These are phyloP conservation scores for Teratosphaeria destructans DNA, from an alignment of 2,329 filamentous ascomycete species.

Conservation along the genomic window DNA sequence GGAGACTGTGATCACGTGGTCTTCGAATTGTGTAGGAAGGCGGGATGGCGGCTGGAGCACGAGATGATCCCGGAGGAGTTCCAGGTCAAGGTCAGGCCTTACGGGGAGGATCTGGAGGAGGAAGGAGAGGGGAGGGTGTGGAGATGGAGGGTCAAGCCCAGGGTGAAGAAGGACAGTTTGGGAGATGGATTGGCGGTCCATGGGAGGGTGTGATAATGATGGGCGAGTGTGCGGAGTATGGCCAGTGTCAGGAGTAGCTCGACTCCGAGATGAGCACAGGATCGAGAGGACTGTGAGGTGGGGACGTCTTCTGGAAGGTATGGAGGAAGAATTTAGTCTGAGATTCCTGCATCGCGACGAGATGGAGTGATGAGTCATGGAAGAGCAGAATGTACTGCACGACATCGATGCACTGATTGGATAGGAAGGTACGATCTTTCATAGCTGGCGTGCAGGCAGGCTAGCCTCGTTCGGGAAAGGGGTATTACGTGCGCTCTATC, in stretches of 20 bases:
- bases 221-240: neutral
- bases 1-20: constrained; percentile 91
- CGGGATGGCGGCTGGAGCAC: constrained; percentile 65
- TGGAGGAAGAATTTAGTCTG: neutral
- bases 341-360: neutral
- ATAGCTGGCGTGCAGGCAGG: neutral
- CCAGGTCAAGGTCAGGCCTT: constrained; percentile 5
- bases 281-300: no score
- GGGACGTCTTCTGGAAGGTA: neutral
- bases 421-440: neutral
- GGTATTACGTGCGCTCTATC: neutral
- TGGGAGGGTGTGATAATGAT: neutral
- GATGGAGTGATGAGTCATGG: neutral
- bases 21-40: constrained; percentile 69
- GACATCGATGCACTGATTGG: neutral
- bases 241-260: neutral
- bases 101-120: constrained; percentile 3
- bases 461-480: neutral
- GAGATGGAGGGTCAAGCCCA: constrained; percentile 4
- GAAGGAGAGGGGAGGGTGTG: neutral
- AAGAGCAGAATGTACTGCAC: neutral
- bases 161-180: neutral
- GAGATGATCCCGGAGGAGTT: constrained; percentile 61
- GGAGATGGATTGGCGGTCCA: neutral
- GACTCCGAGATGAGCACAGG: neutral